Percentiles rank a stretch among this genome's conserved stretches.
These are phyloP conservation scores for Hevea brasiliensis DNA, from an alignment of 345 rosid genomes.

Conservation along the genomic window DNA sequence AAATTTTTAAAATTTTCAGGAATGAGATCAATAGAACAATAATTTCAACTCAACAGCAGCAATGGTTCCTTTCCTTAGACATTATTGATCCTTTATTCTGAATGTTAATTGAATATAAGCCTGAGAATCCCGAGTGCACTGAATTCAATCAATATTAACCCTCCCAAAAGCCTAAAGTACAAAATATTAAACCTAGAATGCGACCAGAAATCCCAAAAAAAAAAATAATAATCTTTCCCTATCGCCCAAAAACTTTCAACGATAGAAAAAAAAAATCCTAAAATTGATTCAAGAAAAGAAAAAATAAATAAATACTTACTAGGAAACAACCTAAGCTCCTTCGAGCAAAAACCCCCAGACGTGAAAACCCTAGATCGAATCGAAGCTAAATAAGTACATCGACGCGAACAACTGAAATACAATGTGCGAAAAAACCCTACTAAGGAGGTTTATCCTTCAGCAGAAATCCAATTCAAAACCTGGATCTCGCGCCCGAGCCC, in stretches of 20 bases:
- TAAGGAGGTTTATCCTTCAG: background rate
- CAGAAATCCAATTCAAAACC: conserved; percentile 20
- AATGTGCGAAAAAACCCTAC: conserved; percentile 20
- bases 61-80: background rate
- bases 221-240: background rate
- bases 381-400: conserved; percentile 22
- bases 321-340: conserved; percentile 7
- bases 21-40: background rate
- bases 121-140: background rate
- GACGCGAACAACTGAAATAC: conserved; percentile 13
- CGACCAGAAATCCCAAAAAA: background rate
- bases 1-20: background rate
- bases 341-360: conserved; percentile 5
- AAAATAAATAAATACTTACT: conserved; percentile 9
- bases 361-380: conserved; percentile 31
- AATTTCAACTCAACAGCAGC: background rate
- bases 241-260: background rate
- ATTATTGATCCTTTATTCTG: background rate
- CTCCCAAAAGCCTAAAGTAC: background rate
- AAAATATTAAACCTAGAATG: background rate
- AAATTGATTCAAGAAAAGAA: background rate
- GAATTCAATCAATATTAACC: background rate
- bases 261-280: background rate
- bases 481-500: conserved; percentile 26
- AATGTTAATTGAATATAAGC: background rate